Evolutionary conservation across 2,329 filamentous ascomycete genomes (phyloP), one percentile per base, ranked within the genome.

Genomic region (Ceratocystis colombiana): DNA sequence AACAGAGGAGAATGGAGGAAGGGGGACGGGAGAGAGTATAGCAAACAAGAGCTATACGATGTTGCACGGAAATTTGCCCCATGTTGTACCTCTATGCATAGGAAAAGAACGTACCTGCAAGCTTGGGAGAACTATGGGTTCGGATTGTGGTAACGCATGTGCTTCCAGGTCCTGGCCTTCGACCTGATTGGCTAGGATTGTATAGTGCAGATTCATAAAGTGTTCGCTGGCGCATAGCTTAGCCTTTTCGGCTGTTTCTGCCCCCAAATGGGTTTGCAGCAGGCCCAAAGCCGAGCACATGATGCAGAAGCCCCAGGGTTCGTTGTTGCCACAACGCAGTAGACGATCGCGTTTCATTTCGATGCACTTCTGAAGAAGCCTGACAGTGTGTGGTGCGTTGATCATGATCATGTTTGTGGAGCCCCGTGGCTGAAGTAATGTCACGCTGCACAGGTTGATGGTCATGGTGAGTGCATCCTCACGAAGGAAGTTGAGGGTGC

Each of bases 291-390:
- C 82, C 2, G 82, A 81, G 69, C 82, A 85, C 80, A 85, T 83
- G 72, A 84, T 84, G 66, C 80, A 82, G 72, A 85, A 84, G 20
- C 82, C 82, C 83, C 83, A 85, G 0, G 83, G 83, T 71, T 86
- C 83, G 70, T 84, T 83, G 74, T 85, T 85, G 17, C 83, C 83
- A 68, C 82, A 84, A n/a, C 82, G 77, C 28, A 86, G 72, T 6
- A 85, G 78, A 0, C 82, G 79, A 70, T 85, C 82, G 70, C 85
- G 82, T 71, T 84, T 84, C 77, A 86, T 81, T 61, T 75, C 74
- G 46, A 85, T 78, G 68, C 83, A 85, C 71, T 82, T 84, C 71
- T 85, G 82, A 10, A 86, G 79, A n/a, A 85, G 76, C 73, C 80
- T 79, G 68, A 85, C 77, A 0, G 82, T 85, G 73, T 85, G 82